Evolutionary conservation across 129 eudicot species (phyloP).

Genomic region (Tanacetum coccineum): DNA sequence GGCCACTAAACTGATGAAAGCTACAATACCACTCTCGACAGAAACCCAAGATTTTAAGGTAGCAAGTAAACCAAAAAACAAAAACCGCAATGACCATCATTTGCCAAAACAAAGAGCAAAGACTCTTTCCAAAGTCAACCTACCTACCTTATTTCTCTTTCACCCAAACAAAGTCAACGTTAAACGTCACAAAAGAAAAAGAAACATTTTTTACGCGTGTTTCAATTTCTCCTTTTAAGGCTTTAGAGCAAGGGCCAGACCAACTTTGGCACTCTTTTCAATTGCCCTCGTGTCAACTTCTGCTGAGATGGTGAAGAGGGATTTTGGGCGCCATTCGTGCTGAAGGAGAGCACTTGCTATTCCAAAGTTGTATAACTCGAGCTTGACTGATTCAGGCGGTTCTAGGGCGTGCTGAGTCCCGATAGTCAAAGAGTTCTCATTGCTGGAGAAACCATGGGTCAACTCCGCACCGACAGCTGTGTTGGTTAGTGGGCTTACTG

Average conservation of each 20-base stretch:
- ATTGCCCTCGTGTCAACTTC: conserved; percentile 81
- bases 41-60: background rate
- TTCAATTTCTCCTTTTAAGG: conserved; percentile 34
- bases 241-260: conserved; percentile 75
- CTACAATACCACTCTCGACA: background rate
- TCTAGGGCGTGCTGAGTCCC: conserved; percentile 65
- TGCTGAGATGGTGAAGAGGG: conserved; percentile 77
- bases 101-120: background rate
- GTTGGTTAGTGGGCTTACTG: conserved; percentile 61
- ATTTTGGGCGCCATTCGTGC: conserved; percentile 78
- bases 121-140: background rate
- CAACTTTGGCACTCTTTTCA: conserved; percentile 87
- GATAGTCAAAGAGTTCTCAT: conserved; percentile 65
- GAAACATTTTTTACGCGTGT: background rate
- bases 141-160: conserved; percentile 35
- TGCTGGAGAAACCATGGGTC: conserved; percentile 69
- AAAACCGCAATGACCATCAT: background rate
- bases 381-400: conserved; percentile 60
- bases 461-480: conserved; percentile 79
- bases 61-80: conserved; percentile 14
- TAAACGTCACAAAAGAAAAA: background rate
- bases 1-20: background rate
- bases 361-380: conserved; percentile 60
- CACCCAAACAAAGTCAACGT: conserved; percentile 11
- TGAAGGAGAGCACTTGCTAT: conserved; percentile 71